A percentile compares a stretch with the other conserved stretches of the same genome.
These are phyloP conservation scores for Spergularia marina DNA, from an alignment of 148 eudicot species.

Conservation along the genomic window DNA sequence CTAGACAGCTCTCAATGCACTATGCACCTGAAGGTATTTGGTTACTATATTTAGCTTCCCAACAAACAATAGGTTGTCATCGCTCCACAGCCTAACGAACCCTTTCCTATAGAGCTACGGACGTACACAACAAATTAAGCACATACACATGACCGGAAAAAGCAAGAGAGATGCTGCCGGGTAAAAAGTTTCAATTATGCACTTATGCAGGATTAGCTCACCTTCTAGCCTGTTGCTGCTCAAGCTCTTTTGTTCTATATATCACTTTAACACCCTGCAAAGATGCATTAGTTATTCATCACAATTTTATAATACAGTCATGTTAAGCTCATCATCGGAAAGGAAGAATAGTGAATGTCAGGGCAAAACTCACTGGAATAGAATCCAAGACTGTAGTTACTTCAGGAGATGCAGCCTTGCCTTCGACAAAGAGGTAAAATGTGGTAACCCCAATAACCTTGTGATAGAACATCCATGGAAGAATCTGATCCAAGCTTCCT, in stretches of 20 bases:
- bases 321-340: neutral
- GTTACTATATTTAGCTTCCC: too few relatives aligned
- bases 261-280: constrained; percentile 78
- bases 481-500: constrained; percentile 73
- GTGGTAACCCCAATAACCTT: constrained; percentile 82
- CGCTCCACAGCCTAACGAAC: neutral
- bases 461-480: constrained; percentile 89
- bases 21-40: neutral
- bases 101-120: neutral
- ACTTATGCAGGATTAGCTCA: constrained; percentile 22
- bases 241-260: constrained; percentile 81
- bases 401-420: constrained; percentile 80
- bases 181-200: neutral
- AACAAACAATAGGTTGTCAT: too few relatives aligned
- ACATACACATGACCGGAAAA: neutral
- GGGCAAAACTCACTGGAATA: constrained; percentile 63
- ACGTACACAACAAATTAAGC: neutral
- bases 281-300: neutral
- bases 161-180: neutral
- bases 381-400: constrained; percentile 82
- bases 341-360: neutral
- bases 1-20: neutral
- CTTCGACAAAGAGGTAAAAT: constrained; percentile 87
- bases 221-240: constrained; percentile 90
- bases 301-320: constrained; percentile 1